phyloP scores from a whole-genome alignment of 2,329 filamentous ascomycete genomes.

The Xylariaceae sp. region DNA sequence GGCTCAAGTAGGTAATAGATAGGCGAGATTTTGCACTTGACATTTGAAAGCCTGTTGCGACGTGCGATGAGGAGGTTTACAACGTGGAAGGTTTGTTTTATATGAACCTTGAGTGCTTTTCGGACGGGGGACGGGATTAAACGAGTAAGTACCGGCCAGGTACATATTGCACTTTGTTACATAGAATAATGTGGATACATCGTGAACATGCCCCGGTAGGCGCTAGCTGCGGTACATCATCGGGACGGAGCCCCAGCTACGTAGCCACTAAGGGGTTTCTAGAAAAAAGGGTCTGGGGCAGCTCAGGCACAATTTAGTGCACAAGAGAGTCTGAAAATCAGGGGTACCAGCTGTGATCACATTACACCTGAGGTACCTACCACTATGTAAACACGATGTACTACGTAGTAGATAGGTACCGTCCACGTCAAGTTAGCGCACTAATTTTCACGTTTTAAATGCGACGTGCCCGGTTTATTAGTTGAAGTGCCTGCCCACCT shows the following conservation, averaged over 20 bases:
- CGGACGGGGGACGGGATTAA: not conserved
- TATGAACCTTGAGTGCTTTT: not conserved
- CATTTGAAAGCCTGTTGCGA: not conserved
- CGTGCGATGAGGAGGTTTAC: not conserved
- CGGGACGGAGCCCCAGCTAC: not conserved
- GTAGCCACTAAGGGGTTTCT: not conserved
- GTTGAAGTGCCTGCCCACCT: no score
- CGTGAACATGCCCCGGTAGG: no score
- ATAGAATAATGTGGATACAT: no score
- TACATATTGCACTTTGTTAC: not conserved
- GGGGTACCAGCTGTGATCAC: no score
- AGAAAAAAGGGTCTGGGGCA: not conserved
- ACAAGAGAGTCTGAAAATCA: no score
- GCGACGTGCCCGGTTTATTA: no score
- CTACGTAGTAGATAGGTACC: no score
- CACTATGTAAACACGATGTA: no score
- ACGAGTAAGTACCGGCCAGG: not conserved
- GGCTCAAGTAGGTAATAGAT: not conserved
- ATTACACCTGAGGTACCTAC: no score
- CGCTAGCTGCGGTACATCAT: not conserved
- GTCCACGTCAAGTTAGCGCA: no score
- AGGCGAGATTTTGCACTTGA: not conserved
- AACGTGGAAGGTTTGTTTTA: not conserved
- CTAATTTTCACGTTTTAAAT: no score
- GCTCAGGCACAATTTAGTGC: no score